These are phyloP conservation scores for Nannochloris sp. DNA, from an alignment of 139 green algal genomes.

Conservation along the genomic window DNA sequence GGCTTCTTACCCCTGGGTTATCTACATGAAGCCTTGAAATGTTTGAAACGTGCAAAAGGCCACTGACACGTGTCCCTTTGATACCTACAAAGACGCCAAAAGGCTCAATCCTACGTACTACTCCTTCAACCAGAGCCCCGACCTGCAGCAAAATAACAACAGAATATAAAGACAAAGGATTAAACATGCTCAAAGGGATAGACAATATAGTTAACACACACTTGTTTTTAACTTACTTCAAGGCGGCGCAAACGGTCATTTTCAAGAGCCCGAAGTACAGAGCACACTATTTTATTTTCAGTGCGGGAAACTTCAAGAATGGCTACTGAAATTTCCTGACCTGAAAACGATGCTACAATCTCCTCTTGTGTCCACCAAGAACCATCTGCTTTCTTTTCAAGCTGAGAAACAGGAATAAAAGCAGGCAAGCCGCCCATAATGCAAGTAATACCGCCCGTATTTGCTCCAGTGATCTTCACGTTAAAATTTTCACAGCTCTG, in stretches of 20 bases:
- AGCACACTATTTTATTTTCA: constrained; percentile 19
- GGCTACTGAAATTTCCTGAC: constrained; percentile 6
- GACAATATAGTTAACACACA: too few species aligned
- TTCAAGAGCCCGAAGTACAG: constrained; percentile 10
- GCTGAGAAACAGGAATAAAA: constrained; percentile 39
- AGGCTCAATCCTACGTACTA: constrained; percentile 34
- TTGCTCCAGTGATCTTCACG: constrained; percentile 16
- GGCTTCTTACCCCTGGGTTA: neutral
- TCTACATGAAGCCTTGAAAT: constrained; percentile 35
- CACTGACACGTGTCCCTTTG: constrained; percentile 35
- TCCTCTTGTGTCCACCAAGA: constrained; percentile 18
- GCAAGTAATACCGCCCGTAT: constrained; percentile 34
- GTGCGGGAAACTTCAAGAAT: constrained; percentile 9
- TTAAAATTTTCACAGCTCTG: constrained; percentile 33
- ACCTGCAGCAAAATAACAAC: neutral
- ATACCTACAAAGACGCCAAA: constrained; percentile 53
- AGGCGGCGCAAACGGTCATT: constrained; percentile 16
- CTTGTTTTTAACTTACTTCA: too few species aligned
- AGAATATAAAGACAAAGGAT: too few species aligned
- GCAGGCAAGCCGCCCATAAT: constrained; percentile 19
- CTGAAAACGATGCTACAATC: neutral
- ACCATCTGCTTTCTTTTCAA: constrained; percentile 9
- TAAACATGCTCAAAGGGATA: too few species aligned
- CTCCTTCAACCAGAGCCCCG: constrained; percentile 31
- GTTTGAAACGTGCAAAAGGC: constrained; percentile 57